These are phyloP conservation scores for Pisolithus tinctorius DNA, from an alignment of 768 basidiomycete genomes.

Conservation along the genomic window DNA sequence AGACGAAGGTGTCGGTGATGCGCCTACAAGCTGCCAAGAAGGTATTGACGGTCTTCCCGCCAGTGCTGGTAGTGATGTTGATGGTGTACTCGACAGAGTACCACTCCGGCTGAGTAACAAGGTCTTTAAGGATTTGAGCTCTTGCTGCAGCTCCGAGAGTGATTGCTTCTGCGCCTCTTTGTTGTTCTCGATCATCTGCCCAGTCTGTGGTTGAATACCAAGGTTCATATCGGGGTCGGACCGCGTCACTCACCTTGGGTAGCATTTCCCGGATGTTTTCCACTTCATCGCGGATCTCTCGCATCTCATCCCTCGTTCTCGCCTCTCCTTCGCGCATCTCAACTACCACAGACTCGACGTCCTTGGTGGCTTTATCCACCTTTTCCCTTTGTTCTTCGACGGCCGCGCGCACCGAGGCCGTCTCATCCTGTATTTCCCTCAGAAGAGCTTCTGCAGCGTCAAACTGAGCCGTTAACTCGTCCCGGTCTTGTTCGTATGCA, in stretches of 20 bases:
- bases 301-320: slow-evolving; percentile 80
- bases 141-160: slow-evolving; percentile 82
- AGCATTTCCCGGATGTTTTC: slow-evolving; percentile 87
- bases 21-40: slow-evolving; percentile 76
- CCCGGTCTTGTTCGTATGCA: slow-evolving; percentile 84
- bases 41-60: slow-evolving; percentile 72
- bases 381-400: slow-evolving; percentile 72
- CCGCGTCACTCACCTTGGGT: slow-evolving; percentile 61
- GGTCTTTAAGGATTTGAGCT: slow-evolving; percentile 90
- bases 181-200: slow-evolving; percentile 91
- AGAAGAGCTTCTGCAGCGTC: slow-evolving; percentile 80
- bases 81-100: slow-evolving; percentile 39
- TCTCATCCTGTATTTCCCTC: slow-evolving; percentile 74
- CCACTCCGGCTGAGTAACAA: slow-evolving; percentile 68
- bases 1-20: slow-evolving; percentile 17
- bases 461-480: slow-evolving; percentile 81
- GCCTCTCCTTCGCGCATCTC: slow-evolving; percentile 76
- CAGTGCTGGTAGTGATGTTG: slow-evolving; percentile 44
- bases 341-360: slow-evolving; percentile 64
- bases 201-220: neutral
- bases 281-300: slow-evolving; percentile 87
- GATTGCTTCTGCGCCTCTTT: slow-evolving; percentile 81
- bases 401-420: slow-evolving; percentile 60
- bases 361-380: slow-evolving; percentile 63
- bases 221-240: neutral